Evolutionary conservation across 768 basidiomycete species (phyloP), one percentile per base, ranked within the genome.

Genomic region (Suillus sp.): DNA sequence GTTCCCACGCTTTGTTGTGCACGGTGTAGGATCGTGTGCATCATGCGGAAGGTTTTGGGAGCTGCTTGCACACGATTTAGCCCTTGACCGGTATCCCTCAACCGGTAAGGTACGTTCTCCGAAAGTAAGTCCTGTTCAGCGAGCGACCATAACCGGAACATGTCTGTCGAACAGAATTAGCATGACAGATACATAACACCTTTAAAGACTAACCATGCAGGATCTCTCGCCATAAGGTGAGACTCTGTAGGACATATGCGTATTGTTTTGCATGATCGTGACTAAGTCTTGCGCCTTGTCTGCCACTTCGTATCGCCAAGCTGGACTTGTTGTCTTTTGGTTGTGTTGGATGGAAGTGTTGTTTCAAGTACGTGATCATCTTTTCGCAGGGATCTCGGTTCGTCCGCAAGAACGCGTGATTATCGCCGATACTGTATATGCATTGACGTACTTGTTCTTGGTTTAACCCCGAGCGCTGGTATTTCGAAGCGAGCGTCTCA

Each of bases 11-110:
- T 89, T 64, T 83, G 81, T 69, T 95, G 93, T 0, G 93, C 91
- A 69, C 90, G 90, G 69, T 93, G 86, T 35, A 95, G 84, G 69
- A 95, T 93, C 30, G 82, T 83, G 72, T 93, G 92, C 93, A 94
- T 94, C 86, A 92, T 88, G 34, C 90, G 86, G n/a, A 91, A 87
- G 3, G 93, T 95, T 74, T 93, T 94, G 14, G 93, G 93, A 3
- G 93, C 85, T 0, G 87, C 85, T 72, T 94, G 93, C 13, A 95
- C 92, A 51, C 93, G 89, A 76, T 95, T 95, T 60, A 95, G 81
- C n/a, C 93, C 93, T 70, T 95, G 93, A 32, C 93, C 93, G 0
- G 93, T 95, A 72, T 95, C 93, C 34, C 93, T 87, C 43, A 95
- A 81, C 35, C 93, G 89, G 73, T 95, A 95, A 3, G 86, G 72